Percentiles rank a stretch among this genome's conserved stretches.
phyloP scores from a whole-genome alignment of 2,329 filamentous ascomycete species.

The Amylocarpus encephaloides region DNA sequence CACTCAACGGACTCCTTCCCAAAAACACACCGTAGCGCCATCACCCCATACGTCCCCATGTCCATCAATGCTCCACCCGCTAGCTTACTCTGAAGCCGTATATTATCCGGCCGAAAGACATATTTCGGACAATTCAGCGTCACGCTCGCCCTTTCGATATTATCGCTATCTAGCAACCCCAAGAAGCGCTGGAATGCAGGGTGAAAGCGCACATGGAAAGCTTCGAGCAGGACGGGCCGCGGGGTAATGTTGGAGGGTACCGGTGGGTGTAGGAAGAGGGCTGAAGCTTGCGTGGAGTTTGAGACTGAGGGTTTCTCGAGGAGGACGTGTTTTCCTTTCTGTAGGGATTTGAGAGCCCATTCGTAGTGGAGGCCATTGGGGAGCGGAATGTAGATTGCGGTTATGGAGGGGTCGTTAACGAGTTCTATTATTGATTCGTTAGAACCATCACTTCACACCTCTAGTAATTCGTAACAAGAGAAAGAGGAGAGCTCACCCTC shows the following conservation, averaged over 20 bases:
- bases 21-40: constrained; percentile 36
- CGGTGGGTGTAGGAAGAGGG: constrained; percentile 38
- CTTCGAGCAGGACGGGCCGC: constrained; percentile 44
- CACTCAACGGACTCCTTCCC: constrained; percentile 36
- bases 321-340: constrained; percentile 48
- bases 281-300: constrained; percentile 39
- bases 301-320: constrained; percentile 47
- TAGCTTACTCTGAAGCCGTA: constrained; percentile 39
- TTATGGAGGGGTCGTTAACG: constrained; percentile 38
- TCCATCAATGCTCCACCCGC: constrained; percentile 32
- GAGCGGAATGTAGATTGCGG: constrained; percentile 47
- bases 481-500: constrained; percentile 34
- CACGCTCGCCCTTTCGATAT: constrained; percentile 34
- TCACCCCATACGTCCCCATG: constrained; percentile 37
- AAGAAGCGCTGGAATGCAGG: constrained; percentile 41
- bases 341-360: constrained; percentile 43
- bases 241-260: constrained; percentile 22
- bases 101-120: constrained; percentile 35
- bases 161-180: constrained; percentile 33
- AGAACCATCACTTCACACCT: neutral
- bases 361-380: constrained; percentile 39
- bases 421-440: constrained; percentile 24
- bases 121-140: constrained; percentile 29
- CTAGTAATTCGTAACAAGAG: no score
- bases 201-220: constrained; percentile 46